Base-by-base conservation (phyloP, 768 basidiomycete species). In the Russula emetica region DNA sequence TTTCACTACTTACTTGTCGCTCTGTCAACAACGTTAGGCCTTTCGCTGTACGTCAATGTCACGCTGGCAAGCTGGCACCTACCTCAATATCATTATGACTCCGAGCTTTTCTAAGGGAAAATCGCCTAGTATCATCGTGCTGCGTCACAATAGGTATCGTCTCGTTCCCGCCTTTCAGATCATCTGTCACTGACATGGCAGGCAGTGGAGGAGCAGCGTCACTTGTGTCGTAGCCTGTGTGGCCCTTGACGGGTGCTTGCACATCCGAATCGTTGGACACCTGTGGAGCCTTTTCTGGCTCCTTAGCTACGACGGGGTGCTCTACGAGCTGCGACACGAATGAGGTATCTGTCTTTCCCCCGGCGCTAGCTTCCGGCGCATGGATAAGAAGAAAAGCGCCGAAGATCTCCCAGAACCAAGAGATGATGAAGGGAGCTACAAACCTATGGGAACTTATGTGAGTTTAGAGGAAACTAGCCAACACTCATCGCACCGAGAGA, bases 401-500 rank as follows among this genome's bases (percentile, higher is more conserved):
- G 38, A 16, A 26, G 32, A 51, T n/a, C 2, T 34, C 36, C 32
- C 6, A 34, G 6, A 38, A 38, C 6, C n/a, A 44, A 22, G 30
- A 28, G 40, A 14, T 20, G 5, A 42, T 16, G 40, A 32, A 26
- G 14, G 18, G 22, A n/a, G 49, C 24, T 10, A 7, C 59, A 28
- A 32, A 45, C 14, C 64, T 65, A 38, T 32, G 50, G 7, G 5
- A 24, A 18, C 0, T 42, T 60, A 28, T n/a, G 14, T 57, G 45
- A 22, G 26, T 36, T 22, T 32, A 4, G 9, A 36, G 14, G 18
- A 20, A 28, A 24, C 36, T 34, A 36, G 20, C 22, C 3, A 52
- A 56, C 24, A 22, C 22, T 16, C 1, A 52, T n/a, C 64, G 59
- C 16, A 65, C 63, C 26, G 59, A n/a, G 56, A 22, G 32, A 61